phyloP scores from a whole-genome alignment of 768 basidiomycete species.

The Boletus pseudopeckii region DNA sequence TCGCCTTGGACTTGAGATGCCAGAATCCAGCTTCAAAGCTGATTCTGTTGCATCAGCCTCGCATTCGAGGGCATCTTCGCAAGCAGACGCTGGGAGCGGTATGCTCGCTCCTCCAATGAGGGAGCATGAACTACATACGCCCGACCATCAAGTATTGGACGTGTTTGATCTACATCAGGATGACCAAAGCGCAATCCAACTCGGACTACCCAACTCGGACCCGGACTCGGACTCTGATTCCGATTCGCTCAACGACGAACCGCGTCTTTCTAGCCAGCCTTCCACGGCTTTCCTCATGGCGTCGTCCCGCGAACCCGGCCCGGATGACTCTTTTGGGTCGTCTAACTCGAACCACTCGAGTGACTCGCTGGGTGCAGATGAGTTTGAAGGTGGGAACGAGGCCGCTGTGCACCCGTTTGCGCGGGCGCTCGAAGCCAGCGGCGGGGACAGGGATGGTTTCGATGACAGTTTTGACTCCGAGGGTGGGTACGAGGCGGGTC shows the following conservation, averaged over 20 bases:
- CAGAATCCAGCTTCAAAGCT: constrained; percentile 28
- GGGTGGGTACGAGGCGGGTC: constrained; percentile 34
- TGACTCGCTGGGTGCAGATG: constrained; percentile 52
- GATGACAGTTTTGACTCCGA: constrained; percentile 54
- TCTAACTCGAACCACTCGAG: constrained; percentile 59
- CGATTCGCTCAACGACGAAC: constrained; percentile 54
- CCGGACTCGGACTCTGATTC: constrained; percentile 47
- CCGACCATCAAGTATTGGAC: constrained; percentile 23
- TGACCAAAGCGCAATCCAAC: constrained; percentile 17
- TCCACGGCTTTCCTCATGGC: constrained; percentile 73
- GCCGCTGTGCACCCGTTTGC: constrained; percentile 63
- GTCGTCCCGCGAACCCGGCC: constrained; percentile 31
- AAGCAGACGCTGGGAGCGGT: not conserved
- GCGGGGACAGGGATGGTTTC: constrained; percentile 41
- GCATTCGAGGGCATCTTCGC: constrained; percentile 10
- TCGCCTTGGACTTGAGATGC: constrained; percentile 49
- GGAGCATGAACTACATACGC: constrained; percentile 19
- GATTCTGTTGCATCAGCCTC: constrained; percentile 13
- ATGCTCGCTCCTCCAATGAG: not conserved
- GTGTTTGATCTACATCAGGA: constrained; percentile 27
- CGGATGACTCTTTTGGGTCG: constrained; percentile 36
- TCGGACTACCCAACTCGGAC: constrained; percentile 15
- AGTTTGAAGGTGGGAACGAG: constrained; percentile 32
- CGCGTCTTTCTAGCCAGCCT: constrained; percentile 58
- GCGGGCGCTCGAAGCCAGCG: constrained; percentile 27